Conservation (phyloP, 2,329 filamentous ascomycete genomes). For the Fusarium pilosicola region DNA sequence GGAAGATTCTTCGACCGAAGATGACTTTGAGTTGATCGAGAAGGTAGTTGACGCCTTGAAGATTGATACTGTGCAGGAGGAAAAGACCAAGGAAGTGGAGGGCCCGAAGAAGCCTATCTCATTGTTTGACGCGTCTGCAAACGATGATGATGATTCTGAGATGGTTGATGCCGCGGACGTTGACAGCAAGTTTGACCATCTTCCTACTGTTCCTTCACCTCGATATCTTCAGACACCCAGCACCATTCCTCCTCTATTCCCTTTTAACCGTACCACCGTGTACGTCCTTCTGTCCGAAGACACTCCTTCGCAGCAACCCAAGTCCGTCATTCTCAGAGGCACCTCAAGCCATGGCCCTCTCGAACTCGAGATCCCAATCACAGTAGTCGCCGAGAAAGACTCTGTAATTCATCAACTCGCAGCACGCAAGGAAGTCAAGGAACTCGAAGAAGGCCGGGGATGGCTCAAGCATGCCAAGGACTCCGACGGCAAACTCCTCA, state of each 20-base stretch:
- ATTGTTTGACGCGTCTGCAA: slow-evolving; percentile 64
- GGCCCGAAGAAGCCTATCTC: slow-evolving; percentile 60
- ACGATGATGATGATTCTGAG: slow-evolving; percentile 53
- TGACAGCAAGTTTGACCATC: slow-evolving; percentile 56
- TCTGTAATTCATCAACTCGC: slow-evolving; percentile 76
- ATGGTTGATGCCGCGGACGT: slow-evolving; percentile 36
- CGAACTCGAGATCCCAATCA: slow-evolving; percentile 71
- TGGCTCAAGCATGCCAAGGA: slow-evolving; percentile 68
- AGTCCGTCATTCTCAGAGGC: slow-evolving; percentile 67
- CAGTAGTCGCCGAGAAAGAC: slow-evolving; percentile 55
- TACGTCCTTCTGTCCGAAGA: slow-evolving; percentile 72
- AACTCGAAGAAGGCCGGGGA: slow-evolving; percentile 76
- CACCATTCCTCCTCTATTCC: slow-evolving; percentile 71
- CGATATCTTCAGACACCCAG: slow-evolving; percentile 72
- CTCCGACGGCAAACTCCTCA: slow-evolving; percentile 54
- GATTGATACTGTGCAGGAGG: slow-evolving; percentile 44
- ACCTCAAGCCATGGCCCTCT: slow-evolving; percentile 68
- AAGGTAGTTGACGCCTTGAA: slow-evolving; percentile 61
- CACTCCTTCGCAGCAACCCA: slow-evolving; percentile 52
- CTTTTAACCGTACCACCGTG: slow-evolving; percentile 71
- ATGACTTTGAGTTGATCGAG: slow-evolving; percentile 72
- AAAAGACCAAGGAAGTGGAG: slow-evolving; percentile 6
- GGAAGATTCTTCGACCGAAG: slow-evolving; percentile 42
- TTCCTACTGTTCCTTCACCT: slow-evolving; percentile 64
- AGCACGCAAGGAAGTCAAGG: slow-evolving; percentile 72